These are phyloP conservation scores for Penium margaritaceum DNA, from an alignment of 139 green algal species.

Conservation along the genomic window DNA sequence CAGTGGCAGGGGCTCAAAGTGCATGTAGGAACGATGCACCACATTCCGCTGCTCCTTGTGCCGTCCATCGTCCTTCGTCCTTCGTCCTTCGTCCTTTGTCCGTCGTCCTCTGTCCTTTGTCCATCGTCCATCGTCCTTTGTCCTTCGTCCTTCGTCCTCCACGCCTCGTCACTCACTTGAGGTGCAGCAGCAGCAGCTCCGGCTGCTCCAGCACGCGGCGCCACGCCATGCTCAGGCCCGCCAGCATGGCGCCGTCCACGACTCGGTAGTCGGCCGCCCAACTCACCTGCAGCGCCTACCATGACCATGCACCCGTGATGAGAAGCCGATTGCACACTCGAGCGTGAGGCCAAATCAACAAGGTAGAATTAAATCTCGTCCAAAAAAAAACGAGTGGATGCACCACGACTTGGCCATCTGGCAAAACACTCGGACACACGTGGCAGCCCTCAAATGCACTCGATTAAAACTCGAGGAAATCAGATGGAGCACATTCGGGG, in stretches of 20 bases:
- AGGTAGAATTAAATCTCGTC: background rate
- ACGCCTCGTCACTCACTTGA: too few relatives aligned
- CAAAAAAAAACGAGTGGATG: background rate
- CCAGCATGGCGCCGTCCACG: conserved; percentile 77
- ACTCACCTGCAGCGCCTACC: conserved; percentile 46
- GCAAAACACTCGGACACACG: background rate
- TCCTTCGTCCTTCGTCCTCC: too few relatives aligned
- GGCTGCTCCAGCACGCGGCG: conserved; percentile 66
- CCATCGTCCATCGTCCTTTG: too few relatives aligned
- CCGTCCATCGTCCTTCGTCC: too few relatives aligned
- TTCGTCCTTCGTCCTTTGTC: too few relatives aligned
- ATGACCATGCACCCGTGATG: background rate
- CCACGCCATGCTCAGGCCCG: conserved; percentile 61
- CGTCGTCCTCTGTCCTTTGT: too few relatives aligned
- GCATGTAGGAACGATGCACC: too few relatives aligned
- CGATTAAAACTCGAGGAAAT: background rate
- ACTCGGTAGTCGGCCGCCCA: conserved; percentile 78
- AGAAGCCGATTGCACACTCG: background rate
- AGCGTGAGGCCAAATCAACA: background rate
- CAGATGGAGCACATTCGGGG: background rate
- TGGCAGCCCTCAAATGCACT: background rate
- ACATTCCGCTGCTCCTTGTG: too few relatives aligned
- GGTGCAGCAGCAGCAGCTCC: conserved; percentile 60
- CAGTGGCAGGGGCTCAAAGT: too few relatives aligned
- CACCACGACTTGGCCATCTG: background rate